Evolutionary conservation across 129 eudicot species (phyloP).

Genomic region (Scalesia atractyloides): DNA sequence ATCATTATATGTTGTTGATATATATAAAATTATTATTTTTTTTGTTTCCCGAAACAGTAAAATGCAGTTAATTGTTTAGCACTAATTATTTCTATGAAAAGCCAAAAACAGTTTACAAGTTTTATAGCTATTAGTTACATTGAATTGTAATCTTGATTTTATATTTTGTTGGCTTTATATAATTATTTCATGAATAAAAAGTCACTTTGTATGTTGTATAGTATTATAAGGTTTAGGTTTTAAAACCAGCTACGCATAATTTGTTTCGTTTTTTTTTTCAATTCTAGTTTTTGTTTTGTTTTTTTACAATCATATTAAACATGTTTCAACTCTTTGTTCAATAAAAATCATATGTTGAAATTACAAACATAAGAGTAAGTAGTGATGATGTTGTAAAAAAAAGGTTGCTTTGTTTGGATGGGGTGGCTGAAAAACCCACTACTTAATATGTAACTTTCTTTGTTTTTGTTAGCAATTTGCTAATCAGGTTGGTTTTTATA

Average conservation of each 20-base stretch:
- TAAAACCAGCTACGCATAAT: not conserved
- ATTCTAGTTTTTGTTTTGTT: not conserved
- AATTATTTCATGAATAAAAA: not conserved
- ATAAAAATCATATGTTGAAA: not conserved
- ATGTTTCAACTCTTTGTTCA: too few species aligned
- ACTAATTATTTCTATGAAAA: slow-evolving; percentile 1
- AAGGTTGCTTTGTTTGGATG: too few species aligned
- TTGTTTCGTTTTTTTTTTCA: not conserved
- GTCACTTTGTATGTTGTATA: not conserved
- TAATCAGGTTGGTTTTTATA: too few species aligned
- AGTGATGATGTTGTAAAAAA: not conserved
- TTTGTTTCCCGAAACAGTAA: not conserved
- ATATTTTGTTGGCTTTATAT: not conserved
- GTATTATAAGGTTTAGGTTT: not conserved
- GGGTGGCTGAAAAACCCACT: too few species aligned
- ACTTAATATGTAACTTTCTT: too few species aligned
- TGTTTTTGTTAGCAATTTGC: too few species aligned
- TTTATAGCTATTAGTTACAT: too few species aligned
- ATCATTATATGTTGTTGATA: not conserved
- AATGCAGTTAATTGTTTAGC: not conserved
- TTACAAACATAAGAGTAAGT: not conserved
- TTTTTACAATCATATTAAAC: too few species aligned
- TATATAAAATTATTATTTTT: not conserved
- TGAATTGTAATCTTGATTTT: too few species aligned
- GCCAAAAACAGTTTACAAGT: not conserved